Base-by-base conservation (phyloP, 2,329 filamentous ascomycete species). In the Cladorrhinum sp. region DNA sequence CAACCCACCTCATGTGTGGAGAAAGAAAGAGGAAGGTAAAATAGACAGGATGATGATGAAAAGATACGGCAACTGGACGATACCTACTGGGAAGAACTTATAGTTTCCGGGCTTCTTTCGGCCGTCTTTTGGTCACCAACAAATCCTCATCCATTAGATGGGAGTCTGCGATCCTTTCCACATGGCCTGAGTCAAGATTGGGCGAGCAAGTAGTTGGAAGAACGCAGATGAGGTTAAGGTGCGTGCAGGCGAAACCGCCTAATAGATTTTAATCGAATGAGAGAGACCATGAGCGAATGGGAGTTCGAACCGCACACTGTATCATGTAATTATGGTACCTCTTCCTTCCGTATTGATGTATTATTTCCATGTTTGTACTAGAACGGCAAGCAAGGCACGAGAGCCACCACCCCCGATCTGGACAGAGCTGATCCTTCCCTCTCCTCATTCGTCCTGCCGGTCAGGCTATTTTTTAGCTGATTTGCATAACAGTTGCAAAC, bases 241-340 rank as follows among this genome's bases (percentile, higher is more conserved):
- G 51, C 51, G 36, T 27, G 18, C 52, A 55, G 52, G 22, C 22
- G 41, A 55, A 41, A 16, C 52, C 52, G 13, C 52, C 52, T 18
- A 55, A 55, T 41, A 32, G 32, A n/a, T 36, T 23, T 27, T 41
- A 22, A 55, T 13, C 32, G 38, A 54, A 41, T 41, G 10, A 45
- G 23, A 8, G 20, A 36, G 9, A 55, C 23, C 29, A 24, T 18
- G 27, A 12, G 51, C 27, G 51, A 54, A 38, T 20, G 51, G 38
- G 32, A 38, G 32, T 23, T 55, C 52, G 52, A 45, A 55, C 29
- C 29, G 52, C 52, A 55, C 52, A 23, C 8, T 41, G 51, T 45
- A 45, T 45, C 20, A n/a, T 45, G 41, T 45, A 45, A 45, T 45
- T 22, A 16, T 18, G 41, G 41, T 45, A 45, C 4, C 10, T 16